phyloP scores from a whole-genome alignment of 768 basidiomycete genomes.

The Suillus plorans region DNA sequence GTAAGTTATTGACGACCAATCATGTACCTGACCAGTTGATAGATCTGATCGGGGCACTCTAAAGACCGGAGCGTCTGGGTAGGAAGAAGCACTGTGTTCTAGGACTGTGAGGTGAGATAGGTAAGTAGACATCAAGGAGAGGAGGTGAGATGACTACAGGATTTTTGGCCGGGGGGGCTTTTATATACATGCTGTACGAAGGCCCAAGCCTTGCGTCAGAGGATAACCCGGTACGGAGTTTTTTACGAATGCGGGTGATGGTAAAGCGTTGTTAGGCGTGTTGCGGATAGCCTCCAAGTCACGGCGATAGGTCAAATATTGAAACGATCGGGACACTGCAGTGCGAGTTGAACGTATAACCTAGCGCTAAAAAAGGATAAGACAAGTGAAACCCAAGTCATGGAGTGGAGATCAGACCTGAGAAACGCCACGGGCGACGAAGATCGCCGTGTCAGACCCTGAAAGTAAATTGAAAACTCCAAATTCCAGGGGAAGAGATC shows the following conservation, averaged over 20 bases:
- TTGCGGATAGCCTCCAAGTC: conserved; percentile 30
- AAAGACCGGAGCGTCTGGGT: conserved; percentile 56
- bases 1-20: conserved; percentile 67
- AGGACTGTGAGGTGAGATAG: conserved; percentile 64
- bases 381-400: conserved; percentile 17
- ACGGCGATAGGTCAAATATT: conserved; percentile 32
- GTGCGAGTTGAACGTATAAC: conserved; percentile 20
- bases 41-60: conserved; percentile 52
- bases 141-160: conserved; percentile 11
- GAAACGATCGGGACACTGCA: conserved; percentile 37
- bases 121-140: conserved; percentile 23
- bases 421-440: conserved; percentile 17
- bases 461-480: too few species aligned
- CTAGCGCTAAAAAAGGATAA: conserved; percentile 25
- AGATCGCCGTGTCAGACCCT: conserved; percentile 21
- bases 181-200: conserved; percentile 33
- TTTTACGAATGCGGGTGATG: conserved; percentile 26
- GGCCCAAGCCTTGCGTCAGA: conserved; percentile 16
- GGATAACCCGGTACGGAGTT: conserved; percentile 28
- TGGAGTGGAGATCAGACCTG: conserved; percentile 22
- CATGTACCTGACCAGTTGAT: conserved; percentile 39
- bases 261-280: conserved; percentile 28
- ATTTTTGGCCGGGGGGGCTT: conserved; percentile 9
- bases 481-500: too few species aligned
- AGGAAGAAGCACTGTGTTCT: conserved; percentile 50